phyloP scores from a whole-genome alignment of 352 stramenopile species.

The Globisporangium heterothallicum region DNA sequence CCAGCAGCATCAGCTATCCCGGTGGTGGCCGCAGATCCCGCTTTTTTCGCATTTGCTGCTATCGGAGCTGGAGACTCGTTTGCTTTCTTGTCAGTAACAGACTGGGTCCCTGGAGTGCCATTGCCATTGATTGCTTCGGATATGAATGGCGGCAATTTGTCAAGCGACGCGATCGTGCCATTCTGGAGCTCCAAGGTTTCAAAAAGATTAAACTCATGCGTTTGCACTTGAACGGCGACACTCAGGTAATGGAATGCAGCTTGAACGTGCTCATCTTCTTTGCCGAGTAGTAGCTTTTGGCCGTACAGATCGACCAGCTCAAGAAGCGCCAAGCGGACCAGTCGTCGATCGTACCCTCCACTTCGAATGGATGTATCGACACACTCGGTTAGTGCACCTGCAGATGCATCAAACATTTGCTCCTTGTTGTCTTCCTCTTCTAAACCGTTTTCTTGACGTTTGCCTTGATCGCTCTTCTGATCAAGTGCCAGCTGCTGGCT shows the following conservation, averaged over 20 bases:
- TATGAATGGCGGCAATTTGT: constrained; percentile 48
- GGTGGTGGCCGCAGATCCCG: constrained; percentile 1
- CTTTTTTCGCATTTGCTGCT: constrained; percentile 1
- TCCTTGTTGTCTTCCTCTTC: neutral
- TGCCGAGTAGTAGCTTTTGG: constrained; percentile 28
- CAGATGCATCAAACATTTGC: constrained; percentile 11
- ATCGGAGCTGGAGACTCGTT: constrained; percentile 1
- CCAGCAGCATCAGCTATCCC: neutral
- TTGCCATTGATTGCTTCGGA: constrained; percentile 17
- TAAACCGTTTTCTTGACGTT: neutral
- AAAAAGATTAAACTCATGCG: constrained; percentile 43
- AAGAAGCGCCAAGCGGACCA: constrained; percentile 44
- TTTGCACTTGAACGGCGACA: constrained; percentile 35
- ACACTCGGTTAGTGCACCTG: constrained; percentile 17
- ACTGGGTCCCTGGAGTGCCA: neutral
- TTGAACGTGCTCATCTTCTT: constrained; percentile 55
- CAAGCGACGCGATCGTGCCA: constrained; percentile 26
- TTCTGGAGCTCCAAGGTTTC: constrained; percentile 58
- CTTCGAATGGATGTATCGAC: constrained; percentile 40
- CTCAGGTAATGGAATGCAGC: constrained; percentile 69
- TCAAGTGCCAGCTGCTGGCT: too few species aligned
- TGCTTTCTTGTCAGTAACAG: constrained; percentile 6
- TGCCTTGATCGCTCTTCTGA: neutral
- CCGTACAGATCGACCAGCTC: constrained; percentile 64
- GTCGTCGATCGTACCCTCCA: constrained; percentile 47